These are phyloP conservation scores for Spergularia azorica DNA, from an alignment of 179 eudicot genomes.

Conservation along the genomic window DNA sequence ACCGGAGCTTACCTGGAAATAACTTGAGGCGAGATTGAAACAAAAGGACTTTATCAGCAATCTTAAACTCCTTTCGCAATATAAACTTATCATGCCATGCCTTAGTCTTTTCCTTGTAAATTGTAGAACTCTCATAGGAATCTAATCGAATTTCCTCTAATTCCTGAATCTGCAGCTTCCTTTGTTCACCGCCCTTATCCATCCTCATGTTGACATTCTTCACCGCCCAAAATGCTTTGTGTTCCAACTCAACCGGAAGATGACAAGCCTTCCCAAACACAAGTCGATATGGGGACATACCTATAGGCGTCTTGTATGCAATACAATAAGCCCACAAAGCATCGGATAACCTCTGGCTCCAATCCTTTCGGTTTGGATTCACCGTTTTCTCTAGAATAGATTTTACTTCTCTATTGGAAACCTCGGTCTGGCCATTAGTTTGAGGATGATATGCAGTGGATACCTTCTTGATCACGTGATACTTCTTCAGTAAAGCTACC, in stretches of 20 bases:
- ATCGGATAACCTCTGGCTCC: not conserved
- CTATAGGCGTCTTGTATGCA: not conserved
- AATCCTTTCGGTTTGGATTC: conserved; percentile 1
- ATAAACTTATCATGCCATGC: conserved; percentile 2
- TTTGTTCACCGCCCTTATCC: not conserved
- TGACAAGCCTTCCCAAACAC: not conserved
- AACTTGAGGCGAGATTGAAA: not conserved
- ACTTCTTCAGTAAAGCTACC: not conserved
- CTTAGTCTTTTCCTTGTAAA: not conserved
- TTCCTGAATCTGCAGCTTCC: not conserved
- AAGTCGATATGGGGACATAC: not conserved
- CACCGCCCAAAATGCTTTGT: not conserved
- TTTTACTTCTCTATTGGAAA: not conserved
- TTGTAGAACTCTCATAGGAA: not conserved
- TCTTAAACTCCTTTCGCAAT: not conserved
- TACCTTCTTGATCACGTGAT: not conserved
- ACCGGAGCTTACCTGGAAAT: not conserved
- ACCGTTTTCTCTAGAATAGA: not conserved
- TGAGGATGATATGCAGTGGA: not conserved
- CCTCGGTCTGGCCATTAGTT: not conserved
- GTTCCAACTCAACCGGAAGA: not conserved
- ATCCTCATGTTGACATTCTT: not conserved
- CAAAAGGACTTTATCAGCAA: not conserved
- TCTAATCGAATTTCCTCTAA: not conserved
- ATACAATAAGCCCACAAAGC: not conserved